Percentiles rank a stretch among this genome's conserved stretches.
Evolutionary conservation across 768 basidiomycete species (phyloP).

Genomic region (Butyriboletus loyo): DNA sequence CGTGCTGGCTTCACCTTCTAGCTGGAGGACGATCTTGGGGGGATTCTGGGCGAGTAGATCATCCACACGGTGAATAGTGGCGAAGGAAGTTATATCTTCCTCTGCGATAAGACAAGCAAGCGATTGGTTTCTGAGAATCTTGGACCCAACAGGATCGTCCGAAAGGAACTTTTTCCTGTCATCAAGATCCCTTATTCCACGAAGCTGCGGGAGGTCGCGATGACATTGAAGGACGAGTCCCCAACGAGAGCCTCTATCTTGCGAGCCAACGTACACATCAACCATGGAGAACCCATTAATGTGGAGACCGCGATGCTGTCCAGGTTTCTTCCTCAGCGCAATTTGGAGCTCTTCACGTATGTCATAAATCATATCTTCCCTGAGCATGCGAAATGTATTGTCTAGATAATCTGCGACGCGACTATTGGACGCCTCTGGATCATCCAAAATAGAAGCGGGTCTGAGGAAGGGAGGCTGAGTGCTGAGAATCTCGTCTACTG

Average conservation of each 20-base stretch:
- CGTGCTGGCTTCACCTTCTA: conserved; percentile 45
- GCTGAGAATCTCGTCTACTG: conserved; percentile 55
- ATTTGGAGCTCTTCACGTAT: conserved; percentile 57
- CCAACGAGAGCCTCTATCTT: conserved; percentile 36
- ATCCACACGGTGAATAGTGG: conserved; percentile 54
- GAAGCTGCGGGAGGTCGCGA: conserved; percentile 37
- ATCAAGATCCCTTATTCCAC: conserved; percentile 21
- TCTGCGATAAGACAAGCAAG: conserved; percentile 53
- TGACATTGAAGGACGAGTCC: conserved; percentile 40
- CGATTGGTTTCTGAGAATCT: conserved; percentile 53
- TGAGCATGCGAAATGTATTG: conserved; percentile 61
- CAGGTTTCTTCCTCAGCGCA: conserved; percentile 40
- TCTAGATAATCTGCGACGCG: conserved; percentile 54
- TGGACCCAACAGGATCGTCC: conserved; percentile 32
- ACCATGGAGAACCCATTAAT: conserved; percentile 38
- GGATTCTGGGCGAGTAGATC: conserved; percentile 44
- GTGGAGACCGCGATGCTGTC: conserved; percentile 37
- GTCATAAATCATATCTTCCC: conserved; percentile 64
- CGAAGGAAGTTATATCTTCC: conserved; percentile 48
- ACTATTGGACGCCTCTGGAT: conserved; percentile 35
- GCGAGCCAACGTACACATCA: conserved; percentile 37
- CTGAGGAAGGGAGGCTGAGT: conserved; percentile 51
- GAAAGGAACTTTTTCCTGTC: conserved; percentile 40
- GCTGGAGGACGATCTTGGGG: conserved; percentile 52
- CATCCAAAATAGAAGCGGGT: conserved; percentile 42